Conservation (phyloP, 768 basidiomycete genomes). For the Sutorius australiensis region DNA sequence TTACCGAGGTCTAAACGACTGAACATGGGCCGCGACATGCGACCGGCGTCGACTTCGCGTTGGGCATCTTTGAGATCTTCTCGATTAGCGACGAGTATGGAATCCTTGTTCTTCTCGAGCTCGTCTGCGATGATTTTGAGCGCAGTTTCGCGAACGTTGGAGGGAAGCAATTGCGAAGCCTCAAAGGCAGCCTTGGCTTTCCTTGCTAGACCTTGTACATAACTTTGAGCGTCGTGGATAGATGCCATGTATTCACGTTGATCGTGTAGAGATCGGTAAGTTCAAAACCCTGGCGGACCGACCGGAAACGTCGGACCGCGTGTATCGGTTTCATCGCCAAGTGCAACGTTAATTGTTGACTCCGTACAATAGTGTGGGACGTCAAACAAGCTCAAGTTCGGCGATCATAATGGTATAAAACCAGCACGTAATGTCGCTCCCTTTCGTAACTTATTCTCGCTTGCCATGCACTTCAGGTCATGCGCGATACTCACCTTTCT, state of each 20-base stretch:
- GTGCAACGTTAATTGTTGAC: too few relatives aligned
- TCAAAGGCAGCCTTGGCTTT: constrained; percentile 83
- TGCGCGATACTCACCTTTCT: constrained; percentile 5
- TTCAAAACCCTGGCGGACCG: too few relatives aligned
- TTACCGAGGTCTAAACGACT: constrained; percentile 77
- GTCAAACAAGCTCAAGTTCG: too few relatives aligned
- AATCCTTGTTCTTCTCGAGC: constrained; percentile 59
- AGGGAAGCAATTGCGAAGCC: constrained; percentile 73
- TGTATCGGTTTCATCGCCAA: too few relatives aligned
- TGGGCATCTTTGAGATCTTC: constrained; percentile 81
- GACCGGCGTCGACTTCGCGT: constrained; percentile 74
- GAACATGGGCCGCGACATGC: constrained; percentile 79
- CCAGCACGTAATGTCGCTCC: too few relatives aligned
- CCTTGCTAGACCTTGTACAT: constrained; percentile 63
- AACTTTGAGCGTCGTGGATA: constrained; percentile 10
- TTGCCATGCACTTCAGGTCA: constrained; percentile 20
- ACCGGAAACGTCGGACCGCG: too few relatives aligned
- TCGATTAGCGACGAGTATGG: constrained; percentile 76
- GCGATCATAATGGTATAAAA: too few relatives aligned
- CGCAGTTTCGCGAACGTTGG: constrained; percentile 65
- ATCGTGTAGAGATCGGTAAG: too few relatives aligned
- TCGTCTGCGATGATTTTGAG: constrained; percentile 65
- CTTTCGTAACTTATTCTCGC: constrained; percentile 4
- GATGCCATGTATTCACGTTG: constrained; percentile 5
- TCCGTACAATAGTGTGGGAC: too few relatives aligned